Percentiles rank a stretch among this genome's conserved stretches.
These are phyloP conservation scores for Paecilomyces formosus DNA, from an alignment of 2,329 filamentous ascomycete species.

Conservation along the genomic window DNA sequence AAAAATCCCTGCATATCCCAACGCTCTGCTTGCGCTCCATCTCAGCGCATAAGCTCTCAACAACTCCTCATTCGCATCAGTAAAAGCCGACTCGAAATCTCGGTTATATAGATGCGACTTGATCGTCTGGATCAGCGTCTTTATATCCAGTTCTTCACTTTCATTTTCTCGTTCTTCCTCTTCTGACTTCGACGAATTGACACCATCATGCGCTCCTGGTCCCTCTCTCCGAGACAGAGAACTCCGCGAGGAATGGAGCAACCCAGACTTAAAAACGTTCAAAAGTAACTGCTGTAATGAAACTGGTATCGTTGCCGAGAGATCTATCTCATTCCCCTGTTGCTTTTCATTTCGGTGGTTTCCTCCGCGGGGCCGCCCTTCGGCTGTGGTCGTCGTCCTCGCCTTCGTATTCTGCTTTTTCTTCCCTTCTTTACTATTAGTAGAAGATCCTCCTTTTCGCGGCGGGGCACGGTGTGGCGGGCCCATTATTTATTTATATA, in stretches of 20 bases:
- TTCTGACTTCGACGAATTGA: neutral
- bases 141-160: constrained; percentile 24
- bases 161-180: neutral
- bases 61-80: constrained; percentile 53
- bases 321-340: constrained; percentile 9
- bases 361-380: neutral
- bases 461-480: constrained; percentile 3
- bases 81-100: constrained; percentile 75
- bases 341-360: neutral
- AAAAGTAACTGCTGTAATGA: constrained; percentile 63
- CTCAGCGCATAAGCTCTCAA: constrained; percentile 78
- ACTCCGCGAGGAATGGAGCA: constrained; percentile 37
- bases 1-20: constrained; percentile 68
- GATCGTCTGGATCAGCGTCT: constrained; percentile 63
- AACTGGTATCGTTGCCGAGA: constrained; percentile 35
- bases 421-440: neutral
- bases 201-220: neutral
- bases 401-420: neutral
- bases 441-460: neutral
- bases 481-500: constrained; percentile 2
- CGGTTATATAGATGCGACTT: constrained; percentile 81
- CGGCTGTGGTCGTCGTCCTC: neutral
- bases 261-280: constrained; percentile 63
- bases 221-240: too few relatives aligned
- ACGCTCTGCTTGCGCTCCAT: constrained; percentile 81